phyloP scores from a whole-genome alignment of 2,329 filamentous ascomycete species.

The Fusarium clavum region DNA sequence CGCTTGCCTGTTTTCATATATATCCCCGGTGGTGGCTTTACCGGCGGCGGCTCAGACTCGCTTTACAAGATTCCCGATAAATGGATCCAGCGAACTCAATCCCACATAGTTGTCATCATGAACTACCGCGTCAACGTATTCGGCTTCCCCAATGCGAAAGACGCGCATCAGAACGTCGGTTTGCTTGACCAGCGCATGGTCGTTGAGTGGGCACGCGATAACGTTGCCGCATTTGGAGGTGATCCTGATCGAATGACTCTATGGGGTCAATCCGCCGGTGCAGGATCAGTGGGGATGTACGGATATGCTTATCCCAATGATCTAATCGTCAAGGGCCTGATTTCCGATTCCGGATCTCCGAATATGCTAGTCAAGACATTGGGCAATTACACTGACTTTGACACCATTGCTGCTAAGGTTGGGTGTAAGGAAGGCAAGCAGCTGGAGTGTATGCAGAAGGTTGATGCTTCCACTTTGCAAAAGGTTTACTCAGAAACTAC shows the following conservation, averaged over 20 bases:
- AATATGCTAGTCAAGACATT: slow-evolving; percentile 3
- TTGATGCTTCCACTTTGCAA: slow-evolving; percentile 6
- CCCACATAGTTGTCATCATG: slow-evolving; percentile 17
- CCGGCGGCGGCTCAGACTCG: slow-evolving; percentile 6
- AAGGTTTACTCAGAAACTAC: slow-evolving; percentile 10
- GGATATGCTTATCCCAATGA: slow-evolving; percentile 16
- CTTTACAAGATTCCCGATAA: slow-evolving; percentile 19
- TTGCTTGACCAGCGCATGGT: slow-evolving; percentile 22
- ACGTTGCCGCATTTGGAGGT: neutral
- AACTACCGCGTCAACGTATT: slow-evolving; percentile 23
- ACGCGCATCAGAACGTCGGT: slow-evolving; percentile 12
- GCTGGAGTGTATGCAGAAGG: slow-evolving; percentile 10
- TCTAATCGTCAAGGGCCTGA: slow-evolving; percentile 9
- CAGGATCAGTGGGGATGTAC: slow-evolving; percentile 23
- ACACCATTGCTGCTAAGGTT: slow-evolving; percentile 4
- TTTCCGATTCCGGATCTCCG: slow-evolving; percentile 8
- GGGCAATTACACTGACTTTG: slow-evolving; percentile 14
- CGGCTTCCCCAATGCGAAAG: slow-evolving; percentile 12
- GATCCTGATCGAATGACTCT: neutral
- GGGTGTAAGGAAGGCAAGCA: neutral
- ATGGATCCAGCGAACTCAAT: slow-evolving; percentile 18
- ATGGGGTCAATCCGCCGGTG: slow-evolving; percentile 20
- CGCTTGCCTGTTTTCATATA: slow-evolving; percentile 16
- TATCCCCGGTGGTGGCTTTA: slow-evolving; percentile 16
- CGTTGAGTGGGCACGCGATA: slow-evolving; percentile 17